Percentiles rank a stretch among this genome's conserved stretches.
Evolutionary conservation across 495 filamentous ascomycete genomes (phyloP).

Genomic region (Aspergillus cristatus): DNA sequence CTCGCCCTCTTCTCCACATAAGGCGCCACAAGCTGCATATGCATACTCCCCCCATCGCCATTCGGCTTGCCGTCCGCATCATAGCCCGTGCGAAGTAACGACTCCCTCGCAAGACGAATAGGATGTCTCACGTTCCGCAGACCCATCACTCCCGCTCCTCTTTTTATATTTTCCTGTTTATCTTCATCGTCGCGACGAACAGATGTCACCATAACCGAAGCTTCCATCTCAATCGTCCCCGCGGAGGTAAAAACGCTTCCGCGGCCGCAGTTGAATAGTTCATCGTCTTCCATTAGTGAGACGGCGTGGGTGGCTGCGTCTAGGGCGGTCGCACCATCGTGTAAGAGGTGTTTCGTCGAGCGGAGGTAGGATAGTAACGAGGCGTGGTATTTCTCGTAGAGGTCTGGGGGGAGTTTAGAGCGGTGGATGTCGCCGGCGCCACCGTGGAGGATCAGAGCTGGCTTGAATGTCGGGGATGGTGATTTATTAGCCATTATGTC

Average conservation of each 20-base stretch:
- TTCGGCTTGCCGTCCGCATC: slow-evolving; percentile 20
- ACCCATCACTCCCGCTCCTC: slow-evolving; percentile 66
- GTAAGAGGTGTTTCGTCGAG: slow-evolving; percentile 33
- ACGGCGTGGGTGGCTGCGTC: slow-evolving; percentile 71
- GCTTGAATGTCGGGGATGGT: slow-evolving; percentile 30
- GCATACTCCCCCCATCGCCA: slow-evolving; percentile 41
- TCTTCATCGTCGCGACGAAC: slow-evolving; percentile 5
- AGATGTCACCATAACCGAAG: slow-evolving; percentile 75
- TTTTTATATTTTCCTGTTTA: slow-evolving; percentile 49
- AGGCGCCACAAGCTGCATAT: slow-evolving; percentile 57
- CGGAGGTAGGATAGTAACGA: slow-evolving; percentile 57
- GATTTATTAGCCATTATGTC: background rate
- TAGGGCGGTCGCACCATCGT: slow-evolving; percentile 45
- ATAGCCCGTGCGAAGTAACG: slow-evolving; percentile 50
- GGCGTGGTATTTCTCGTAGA: slow-evolving; percentile 49
- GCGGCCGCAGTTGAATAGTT: slow-evolving; percentile 77
- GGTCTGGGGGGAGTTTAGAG: slow-evolving; percentile 50
- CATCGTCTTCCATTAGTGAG: slow-evolving; percentile 65
- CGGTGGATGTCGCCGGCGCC: slow-evolving; percentile 76
- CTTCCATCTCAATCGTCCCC: slow-evolving; percentile 79
- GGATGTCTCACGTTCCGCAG: slow-evolving; percentile 69
- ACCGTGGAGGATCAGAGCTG: slow-evolving; percentile 78
- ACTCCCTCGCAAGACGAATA: slow-evolving; percentile 61
- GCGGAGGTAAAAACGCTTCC: slow-evolving; percentile 80
- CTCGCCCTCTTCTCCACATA: slow-evolving; percentile 58